phyloP scores from a whole-genome alignment of 2,329 filamentous ascomycete species.

The Hymenoscyphus fraxineus region DNA sequence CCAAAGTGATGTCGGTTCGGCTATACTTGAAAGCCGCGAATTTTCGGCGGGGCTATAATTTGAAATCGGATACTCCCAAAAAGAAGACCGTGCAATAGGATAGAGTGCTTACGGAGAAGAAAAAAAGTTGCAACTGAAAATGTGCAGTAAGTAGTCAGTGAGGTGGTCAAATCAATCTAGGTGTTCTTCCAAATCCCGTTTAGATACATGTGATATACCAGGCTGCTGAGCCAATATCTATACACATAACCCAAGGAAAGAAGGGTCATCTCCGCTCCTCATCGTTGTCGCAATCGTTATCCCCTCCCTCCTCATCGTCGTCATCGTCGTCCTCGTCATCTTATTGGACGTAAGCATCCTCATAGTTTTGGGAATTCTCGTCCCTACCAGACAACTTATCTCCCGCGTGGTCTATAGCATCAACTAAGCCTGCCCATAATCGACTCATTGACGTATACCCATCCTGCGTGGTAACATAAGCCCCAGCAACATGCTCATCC shows the following conservation, averaged over 20 bases:
- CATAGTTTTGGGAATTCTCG: background rate
- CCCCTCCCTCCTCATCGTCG: background rate
- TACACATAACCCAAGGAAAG: background rate
- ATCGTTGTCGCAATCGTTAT: background rate
- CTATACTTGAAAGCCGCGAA: too few species aligned
- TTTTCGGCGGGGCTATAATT: too few species aligned
- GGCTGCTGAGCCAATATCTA: background rate
- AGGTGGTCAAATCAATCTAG: background rate
- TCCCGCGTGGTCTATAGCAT: background rate
- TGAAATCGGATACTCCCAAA: background rate
- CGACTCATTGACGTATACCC: conserved; percentile 21
- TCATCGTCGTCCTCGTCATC: conserved; percentile 7
- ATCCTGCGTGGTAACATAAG: conserved; percentile 22
- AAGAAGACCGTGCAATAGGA: background rate
- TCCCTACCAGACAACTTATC: conserved; percentile 2
- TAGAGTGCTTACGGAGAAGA: background rate
- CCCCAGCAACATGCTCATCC: conserved; percentile 18
- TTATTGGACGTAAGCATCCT: background rate
- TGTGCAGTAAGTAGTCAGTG: background rate
- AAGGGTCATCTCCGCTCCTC: background rate
- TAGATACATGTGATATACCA: background rate
- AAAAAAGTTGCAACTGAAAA: background rate
- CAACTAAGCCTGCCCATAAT: conserved; percentile 16
- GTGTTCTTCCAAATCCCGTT: background rate
- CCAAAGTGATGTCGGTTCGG: too few species aligned